Base-by-base conservation (phyloP, 1,284 basidiomycete species). In the Singerocomus inundabilis region DNA sequence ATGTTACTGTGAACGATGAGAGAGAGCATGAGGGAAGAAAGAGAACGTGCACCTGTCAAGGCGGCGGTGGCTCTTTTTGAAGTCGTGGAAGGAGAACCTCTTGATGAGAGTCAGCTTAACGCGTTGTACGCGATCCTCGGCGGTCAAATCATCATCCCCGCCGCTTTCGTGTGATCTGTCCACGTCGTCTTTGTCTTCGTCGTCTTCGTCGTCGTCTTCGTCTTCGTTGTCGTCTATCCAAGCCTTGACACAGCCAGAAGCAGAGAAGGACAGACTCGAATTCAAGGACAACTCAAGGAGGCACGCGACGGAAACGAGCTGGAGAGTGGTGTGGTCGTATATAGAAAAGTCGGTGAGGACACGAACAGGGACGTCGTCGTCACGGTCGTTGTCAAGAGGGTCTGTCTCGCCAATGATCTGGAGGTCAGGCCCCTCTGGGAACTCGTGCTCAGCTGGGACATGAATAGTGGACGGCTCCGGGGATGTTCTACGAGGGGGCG, bases 301-400 rank as follows among this genome's bases (percentile, higher is more conserved):
- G 21, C 68, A 52, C 0, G 61, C 68, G 16, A 76, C 56, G 9
- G 71, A 61, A 6, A 81, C 60, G 7, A 77, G 60, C 21, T 70
- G 58, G 6, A 58, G 52, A 1, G 70, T 72, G 1, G 57, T 51
- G 18, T 55, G 36, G 10, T 79, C 61, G 46, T 80, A 84, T 39
- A 85, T 66, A 0, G 66, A 60, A 54, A 84, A 85, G 48, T 79
- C 64, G 0, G 70, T 66, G 15, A 86, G 66, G 4, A 74, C 51
- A 4, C 82, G 75, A 31, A 85, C 68, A 15, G 81, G 81, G n/a
- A 82, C 60, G 11, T 66, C 66, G 31, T 65, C 59, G 30, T 66
- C 66, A 5, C 66, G 58, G 31, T 61, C 61, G 9, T 54, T 53
- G 37, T 70, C 69, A n/a, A 50, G 38, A n/a, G 52, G 48, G 32